Evolutionary conservation across 2,329 filamentous ascomycete genomes (phyloP).

Genomic region (Coleophoma eucalyptorum): DNA sequence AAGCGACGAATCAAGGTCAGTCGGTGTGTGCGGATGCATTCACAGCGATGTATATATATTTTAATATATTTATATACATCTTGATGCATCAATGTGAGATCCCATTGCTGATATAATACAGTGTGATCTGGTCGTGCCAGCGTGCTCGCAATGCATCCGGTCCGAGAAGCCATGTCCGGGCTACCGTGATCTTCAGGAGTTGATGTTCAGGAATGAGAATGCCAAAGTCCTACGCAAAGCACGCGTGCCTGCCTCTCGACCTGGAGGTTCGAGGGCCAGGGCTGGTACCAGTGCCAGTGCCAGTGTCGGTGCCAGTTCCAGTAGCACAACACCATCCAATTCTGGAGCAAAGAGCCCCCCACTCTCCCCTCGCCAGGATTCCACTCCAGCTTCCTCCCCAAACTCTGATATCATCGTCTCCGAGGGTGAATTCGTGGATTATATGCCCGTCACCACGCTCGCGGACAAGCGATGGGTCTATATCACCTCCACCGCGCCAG

Average conservation of each 20-base stretch:
- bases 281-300: not conserved
- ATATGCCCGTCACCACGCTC: not conserved
- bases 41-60: not conserved
- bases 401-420: not conserved
- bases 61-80: not conserved
- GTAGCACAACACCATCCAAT: not conserved
- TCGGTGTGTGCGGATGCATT: not conserved
- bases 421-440: not conserved
- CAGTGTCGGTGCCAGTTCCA: not conserved
- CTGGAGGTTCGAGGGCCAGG: not conserved
- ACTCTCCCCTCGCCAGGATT: not conserved
- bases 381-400: not conserved
- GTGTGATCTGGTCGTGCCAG: conserved; percentile 48
- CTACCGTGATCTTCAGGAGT: conserved; percentile 49
- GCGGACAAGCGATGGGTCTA: not conserved
- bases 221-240: conserved; percentile 50
- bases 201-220: conserved; percentile 55
- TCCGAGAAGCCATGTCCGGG: conserved; percentile 46
- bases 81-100: no score
- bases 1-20: conserved; percentile 17
- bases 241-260: not conserved
- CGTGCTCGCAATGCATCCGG: conserved; percentile 51
- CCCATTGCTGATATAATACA: conserved; percentile 15
- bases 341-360: not conserved
- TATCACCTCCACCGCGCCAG: not conserved